Percentiles rank a stretch among this genome's conserved stretches.
Evolutionary conservation across 208 protist genomes (phyloP).

Genomic region (Angomonas ambiguus): DNA sequence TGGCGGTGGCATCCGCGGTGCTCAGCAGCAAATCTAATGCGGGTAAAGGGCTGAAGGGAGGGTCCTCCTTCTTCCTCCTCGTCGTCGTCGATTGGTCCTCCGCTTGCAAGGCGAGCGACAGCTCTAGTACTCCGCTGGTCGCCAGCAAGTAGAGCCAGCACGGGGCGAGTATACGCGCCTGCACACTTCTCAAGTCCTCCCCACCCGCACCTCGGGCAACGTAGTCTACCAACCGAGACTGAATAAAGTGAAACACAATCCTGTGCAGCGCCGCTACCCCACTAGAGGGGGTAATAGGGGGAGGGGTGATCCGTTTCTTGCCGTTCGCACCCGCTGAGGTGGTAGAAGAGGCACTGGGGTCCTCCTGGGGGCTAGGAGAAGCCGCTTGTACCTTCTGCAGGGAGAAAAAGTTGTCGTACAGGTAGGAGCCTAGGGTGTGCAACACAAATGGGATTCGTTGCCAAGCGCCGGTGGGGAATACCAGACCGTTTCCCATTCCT

Average conservation of each 20-base stretch:
- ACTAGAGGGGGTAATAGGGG: not conserved
- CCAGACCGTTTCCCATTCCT: not conserved
- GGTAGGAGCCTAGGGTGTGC: not conserved
- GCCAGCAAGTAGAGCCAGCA: slow-evolving; percentile 19
- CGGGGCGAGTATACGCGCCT: slow-evolving; percentile 6
- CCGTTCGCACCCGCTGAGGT: not conserved
- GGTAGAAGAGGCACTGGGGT: not conserved
- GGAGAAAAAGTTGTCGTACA: slow-evolving; percentile 7
- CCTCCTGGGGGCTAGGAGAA: not conserved
- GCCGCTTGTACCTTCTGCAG: not conserved
- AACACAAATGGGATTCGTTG: not conserved
- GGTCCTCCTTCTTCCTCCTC: not conserved
- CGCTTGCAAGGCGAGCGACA: slow-evolving; percentile 7
- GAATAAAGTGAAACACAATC: slow-evolving; percentile 7
- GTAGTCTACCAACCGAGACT: slow-evolving; percentile 7
- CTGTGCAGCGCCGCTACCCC: slow-evolving; percentile 8
- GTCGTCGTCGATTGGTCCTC: not conserved
- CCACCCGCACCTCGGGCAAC: not conserved
- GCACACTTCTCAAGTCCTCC: not conserved
- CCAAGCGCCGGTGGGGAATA: not conserved
- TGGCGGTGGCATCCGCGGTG: not conserved
- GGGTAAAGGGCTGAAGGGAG: not conserved
- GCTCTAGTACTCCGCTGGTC: slow-evolving; percentile 13
- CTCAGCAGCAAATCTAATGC: not conserved
- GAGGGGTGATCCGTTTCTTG: not conserved